Conservation (phyloP, 768 basidiomycete species). For the Xerocomellus intermedius region DNA sequence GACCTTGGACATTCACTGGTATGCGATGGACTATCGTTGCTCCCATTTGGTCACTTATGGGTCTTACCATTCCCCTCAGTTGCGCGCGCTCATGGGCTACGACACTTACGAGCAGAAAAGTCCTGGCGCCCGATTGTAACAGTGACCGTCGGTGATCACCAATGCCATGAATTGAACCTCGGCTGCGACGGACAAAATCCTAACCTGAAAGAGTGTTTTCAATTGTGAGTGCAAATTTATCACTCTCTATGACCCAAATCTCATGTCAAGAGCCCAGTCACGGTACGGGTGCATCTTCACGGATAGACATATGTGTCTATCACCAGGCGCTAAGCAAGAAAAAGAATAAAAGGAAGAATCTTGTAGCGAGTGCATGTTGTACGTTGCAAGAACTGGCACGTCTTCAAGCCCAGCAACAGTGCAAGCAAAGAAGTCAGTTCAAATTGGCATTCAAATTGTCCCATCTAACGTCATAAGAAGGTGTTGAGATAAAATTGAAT, state of each 20-base stretch:
- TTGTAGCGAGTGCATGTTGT: slow-evolving; percentile 52
- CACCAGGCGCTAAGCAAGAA: slow-evolving; percentile 61
- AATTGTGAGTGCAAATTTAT: slow-evolving; percentile 43
- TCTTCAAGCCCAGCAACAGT: slow-evolving; percentile 40
- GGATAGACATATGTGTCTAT: slow-evolving; percentile 55
- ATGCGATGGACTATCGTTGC: neutral
- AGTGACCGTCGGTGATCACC: slow-evolving; percentile 51
- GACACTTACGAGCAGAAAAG: slow-evolving; percentile 52
- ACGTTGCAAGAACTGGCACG: slow-evolving; percentile 53
- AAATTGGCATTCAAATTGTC: neutral
- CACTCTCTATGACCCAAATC: neutral
- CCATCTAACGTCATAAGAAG: slow-evolving; percentile 25
- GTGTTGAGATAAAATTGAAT: slow-evolving; percentile 46
- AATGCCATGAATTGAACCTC: slow-evolving; percentile 54
- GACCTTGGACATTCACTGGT: slow-evolving; percentile 16
- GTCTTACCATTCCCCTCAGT: slow-evolving; percentile 23
- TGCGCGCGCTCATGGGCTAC: slow-evolving; percentile 39
- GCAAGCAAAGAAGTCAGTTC: slow-evolving; percentile 44
- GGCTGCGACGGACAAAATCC: slow-evolving; percentile 71
- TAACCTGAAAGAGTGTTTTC: slow-evolving; percentile 54
- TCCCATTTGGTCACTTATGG: too few relatives aligned
- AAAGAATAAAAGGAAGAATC: slow-evolving; percentile 52
- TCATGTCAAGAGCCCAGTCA: slow-evolving; percentile 32
- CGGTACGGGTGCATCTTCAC: slow-evolving; percentile 38
- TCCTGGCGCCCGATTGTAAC: slow-evolving; percentile 68